Evolutionary conservation across 1,139 yeast species (phyloP).

Genomic region (Candida sojae): DNA sequence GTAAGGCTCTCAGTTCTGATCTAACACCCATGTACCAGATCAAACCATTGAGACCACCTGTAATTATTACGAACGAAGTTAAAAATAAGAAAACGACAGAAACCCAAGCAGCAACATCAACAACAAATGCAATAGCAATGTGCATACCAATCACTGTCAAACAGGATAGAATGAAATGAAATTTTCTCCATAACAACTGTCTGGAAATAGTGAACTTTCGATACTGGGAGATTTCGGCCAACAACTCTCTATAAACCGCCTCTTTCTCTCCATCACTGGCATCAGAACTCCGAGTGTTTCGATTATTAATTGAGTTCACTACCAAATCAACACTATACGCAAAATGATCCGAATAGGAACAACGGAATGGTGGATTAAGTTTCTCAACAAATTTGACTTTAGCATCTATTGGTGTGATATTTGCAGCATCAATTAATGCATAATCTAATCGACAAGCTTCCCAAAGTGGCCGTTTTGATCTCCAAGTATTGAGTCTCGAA

Average conservation of each 20-base stretch:
- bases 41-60: slow-evolving; percentile 76
- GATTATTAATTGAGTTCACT: slow-evolving; percentile 15
- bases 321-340: slow-evolving; percentile 68
- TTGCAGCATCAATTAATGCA: slow-evolving; percentile 67
- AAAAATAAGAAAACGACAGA: slow-evolving; percentile 48
- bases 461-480: slow-evolving; percentile 56
- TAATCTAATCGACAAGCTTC: slow-evolving; percentile 93
- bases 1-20: slow-evolving; percentile 72
- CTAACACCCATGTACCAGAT: slow-evolving; percentile 81
- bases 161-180: slow-evolving; percentile 64
- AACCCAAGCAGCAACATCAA: slow-evolving; percentile 24
- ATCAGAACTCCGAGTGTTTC: neutral
- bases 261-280: slow-evolving; percentile 18
- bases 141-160: slow-evolving; percentile 33
- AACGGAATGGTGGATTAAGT: slow-evolving; percentile 56
- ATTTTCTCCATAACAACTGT: slow-evolving; percentile 66
- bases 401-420: slow-evolving; percentile 57
- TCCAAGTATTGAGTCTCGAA: slow-evolving; percentile 84
- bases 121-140: slow-evolving; percentile 57
- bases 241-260: slow-evolving; percentile 56
- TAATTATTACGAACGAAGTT: slow-evolving; percentile 52
- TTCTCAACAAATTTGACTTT: slow-evolving; percentile 72
- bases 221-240: slow-evolving; percentile 57
- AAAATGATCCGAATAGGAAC: slow-evolving; percentile 89
- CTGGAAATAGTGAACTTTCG: slow-evolving; percentile 50